These are phyloP conservation scores for Termitomyces sp. DNA, from an alignment of 768 basidiomycete genomes.

Conservation along the genomic window DNA sequence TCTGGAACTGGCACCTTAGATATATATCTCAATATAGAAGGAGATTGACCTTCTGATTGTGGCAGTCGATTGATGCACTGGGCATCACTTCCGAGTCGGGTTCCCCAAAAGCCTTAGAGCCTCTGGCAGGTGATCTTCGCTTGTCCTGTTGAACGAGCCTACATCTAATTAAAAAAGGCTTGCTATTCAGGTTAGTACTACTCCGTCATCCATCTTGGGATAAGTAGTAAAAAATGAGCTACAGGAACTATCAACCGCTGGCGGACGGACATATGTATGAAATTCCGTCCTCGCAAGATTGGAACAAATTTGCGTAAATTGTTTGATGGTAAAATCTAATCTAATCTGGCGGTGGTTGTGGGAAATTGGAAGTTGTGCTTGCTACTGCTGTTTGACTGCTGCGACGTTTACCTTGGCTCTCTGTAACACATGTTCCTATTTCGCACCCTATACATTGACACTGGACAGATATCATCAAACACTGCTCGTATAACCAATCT, in stretches of 20 bases:
- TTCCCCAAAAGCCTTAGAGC: too few relatives aligned
- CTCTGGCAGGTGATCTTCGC: neutral
- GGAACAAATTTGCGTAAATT: too few relatives aligned
- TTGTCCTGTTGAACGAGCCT: neutral
- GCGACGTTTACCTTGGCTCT: too few relatives aligned
- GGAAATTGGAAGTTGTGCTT: neutral
- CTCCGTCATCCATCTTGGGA: neutral
- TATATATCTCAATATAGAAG: neutral
- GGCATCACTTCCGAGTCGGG: too few relatives aligned
- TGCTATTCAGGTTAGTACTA: neutral
- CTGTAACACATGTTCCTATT: neutral
- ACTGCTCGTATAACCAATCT: neutral
- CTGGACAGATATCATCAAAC: neutral
- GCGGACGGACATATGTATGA: neutral
- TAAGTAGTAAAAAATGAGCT: neutral
- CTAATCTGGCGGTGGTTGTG: neutral
- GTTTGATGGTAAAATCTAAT: neutral
- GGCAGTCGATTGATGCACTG: neutral
- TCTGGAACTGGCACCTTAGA: neutral
- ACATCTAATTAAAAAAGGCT: neutral
- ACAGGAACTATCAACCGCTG: neutral
- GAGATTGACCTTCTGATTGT: neutral
- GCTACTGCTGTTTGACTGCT: too few relatives aligned
- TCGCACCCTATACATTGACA: neutral
- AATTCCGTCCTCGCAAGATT: neutral